Percentiles rank a stretch among this genome's conserved stretches.
These are phyloP conservation scores for Hypoxylon sp. DNA, from an alignment of 2,329 filamentous ascomycete genomes.

Conservation along the genomic window DNA sequence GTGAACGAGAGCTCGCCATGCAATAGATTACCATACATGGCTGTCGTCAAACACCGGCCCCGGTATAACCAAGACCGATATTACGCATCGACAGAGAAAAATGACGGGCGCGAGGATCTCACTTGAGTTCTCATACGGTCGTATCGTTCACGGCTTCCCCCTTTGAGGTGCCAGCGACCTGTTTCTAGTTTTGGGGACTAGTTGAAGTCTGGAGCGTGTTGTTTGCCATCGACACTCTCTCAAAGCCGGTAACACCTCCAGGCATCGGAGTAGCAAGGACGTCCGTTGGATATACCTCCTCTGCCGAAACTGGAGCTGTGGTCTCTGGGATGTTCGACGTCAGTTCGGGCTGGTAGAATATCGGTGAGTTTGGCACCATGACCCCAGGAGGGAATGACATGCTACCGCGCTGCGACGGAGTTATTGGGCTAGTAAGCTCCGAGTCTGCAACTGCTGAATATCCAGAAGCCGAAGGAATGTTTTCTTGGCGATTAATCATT, in stretches of 20 bases:
- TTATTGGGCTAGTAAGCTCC: slow-evolving; percentile 36
- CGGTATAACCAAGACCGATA: background rate
- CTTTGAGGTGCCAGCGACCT: background rate
- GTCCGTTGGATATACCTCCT: slow-evolving; percentile 35
- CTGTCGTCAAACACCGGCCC: background rate
- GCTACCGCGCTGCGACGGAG: slow-evolving; percentile 32
- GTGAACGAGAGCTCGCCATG: background rate
- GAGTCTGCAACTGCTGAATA: slow-evolving; percentile 33
- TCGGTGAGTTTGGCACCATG: slow-evolving; percentile 39
- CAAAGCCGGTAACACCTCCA: slow-evolving; percentile 44
- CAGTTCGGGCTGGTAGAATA: slow-evolving; percentile 39
- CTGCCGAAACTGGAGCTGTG: slow-evolving; percentile 1
- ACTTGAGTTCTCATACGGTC: background rate
- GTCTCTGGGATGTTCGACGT: slow-evolving; percentile 21
- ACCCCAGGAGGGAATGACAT: slow-evolving; percentile 33
- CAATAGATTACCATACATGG: background rate
- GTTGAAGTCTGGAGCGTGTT: slow-evolving; percentile 18
- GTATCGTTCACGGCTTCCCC: background rate
- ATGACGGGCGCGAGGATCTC: background rate
- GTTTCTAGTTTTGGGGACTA: slow-evolving; percentile 9
- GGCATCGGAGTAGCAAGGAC: slow-evolving; percentile 16
- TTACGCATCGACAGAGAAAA: background rate
- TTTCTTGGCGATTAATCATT: slow-evolving; percentile 31
- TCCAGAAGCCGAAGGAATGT: slow-evolving; percentile 41
- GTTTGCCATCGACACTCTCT: slow-evolving; percentile 43